Evolutionary conservation across 1,139 yeast genomes (phyloP).

Genomic region (Nakaseomyces nivariensis): DNA sequence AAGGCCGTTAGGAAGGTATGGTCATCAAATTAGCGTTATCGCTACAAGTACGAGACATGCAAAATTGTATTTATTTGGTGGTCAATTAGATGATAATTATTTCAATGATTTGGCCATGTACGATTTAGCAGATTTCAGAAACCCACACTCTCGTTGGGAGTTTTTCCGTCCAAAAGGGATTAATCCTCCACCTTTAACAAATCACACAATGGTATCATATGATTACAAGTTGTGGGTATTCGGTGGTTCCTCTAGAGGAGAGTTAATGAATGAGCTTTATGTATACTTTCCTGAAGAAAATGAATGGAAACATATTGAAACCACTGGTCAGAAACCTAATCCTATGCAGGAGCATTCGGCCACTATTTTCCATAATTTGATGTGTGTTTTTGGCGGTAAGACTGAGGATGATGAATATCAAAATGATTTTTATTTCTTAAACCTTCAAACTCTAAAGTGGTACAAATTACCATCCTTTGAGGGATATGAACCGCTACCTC

Average conservation of each 20-base stretch:
- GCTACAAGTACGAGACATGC: conserved; percentile 59
- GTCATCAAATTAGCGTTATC: conserved; percentile 64
- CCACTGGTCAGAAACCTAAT: conserved; percentile 59
- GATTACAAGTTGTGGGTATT: conserved; percentile 80
- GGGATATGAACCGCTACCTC: conserved; percentile 52
- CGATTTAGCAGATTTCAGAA: conserved; percentile 80
- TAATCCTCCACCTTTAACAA: conserved; percentile 84
- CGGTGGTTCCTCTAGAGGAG: conserved; percentile 73
- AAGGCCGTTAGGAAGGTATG: conserved; percentile 88
- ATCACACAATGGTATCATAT: conserved; percentile 79
- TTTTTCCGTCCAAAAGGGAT: conserved; percentile 44
- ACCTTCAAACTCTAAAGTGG: conserved; percentile 62
- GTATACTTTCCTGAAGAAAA: conserved; percentile 61
- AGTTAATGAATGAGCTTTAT: conserved; percentile 43
- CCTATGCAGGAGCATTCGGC: conserved; percentile 88
- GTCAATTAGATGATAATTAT: conserved; percentile 82
- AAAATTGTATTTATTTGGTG: conserved; percentile 81
- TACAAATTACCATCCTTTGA: conserved; percentile 44
- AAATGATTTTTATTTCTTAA: conserved; percentile 57
- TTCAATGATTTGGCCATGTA: conserved; percentile 80
- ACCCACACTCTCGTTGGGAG: conserved; percentile 80
- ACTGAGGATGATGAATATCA: conserved; percentile 60
- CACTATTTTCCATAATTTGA: conserved; percentile 60
- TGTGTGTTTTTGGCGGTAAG: conserved; percentile 84
- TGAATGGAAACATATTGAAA: conserved; percentile 46